Evolutionary conservation across 1,284 basidiomycete genomes (phyloP).

Genomic region (Neonothopanus nambi): DNA sequence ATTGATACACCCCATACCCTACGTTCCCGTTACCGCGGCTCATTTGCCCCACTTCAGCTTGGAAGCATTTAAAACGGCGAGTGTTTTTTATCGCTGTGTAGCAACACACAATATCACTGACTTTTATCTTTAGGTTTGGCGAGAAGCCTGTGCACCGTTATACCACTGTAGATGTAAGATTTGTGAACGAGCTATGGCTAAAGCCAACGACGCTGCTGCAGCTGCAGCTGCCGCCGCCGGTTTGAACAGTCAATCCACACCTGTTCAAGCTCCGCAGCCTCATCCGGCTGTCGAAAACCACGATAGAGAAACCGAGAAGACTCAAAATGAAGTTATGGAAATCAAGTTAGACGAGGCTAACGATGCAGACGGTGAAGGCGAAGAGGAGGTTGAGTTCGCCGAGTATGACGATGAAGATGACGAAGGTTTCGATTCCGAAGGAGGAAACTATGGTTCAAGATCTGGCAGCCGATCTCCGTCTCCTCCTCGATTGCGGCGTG

Average conservation of each 20-base stretch:
- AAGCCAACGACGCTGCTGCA: constrained; percentile 38
- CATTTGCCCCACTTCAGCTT: constrained; percentile 61
- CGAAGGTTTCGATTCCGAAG: constrained; percentile 11
- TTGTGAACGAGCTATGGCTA: constrained; percentile 62
- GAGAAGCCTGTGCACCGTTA: constrained; percentile 67
- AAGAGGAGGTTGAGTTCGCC: constrained; percentile 27
- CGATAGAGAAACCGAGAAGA: background rate
- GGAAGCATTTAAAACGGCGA: constrained; percentile 56
- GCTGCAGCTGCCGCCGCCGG: constrained; percentile 15
- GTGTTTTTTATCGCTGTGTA: constrained; percentile 27
- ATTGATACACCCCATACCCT: constrained; percentile 63
- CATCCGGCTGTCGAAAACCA: background rate
- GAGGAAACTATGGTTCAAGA: constrained; percentile 1
- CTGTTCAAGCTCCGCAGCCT: background rate
- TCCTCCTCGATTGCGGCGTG: constrained; percentile 1
- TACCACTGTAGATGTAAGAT: constrained; percentile 72
- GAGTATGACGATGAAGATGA: constrained; percentile 29
- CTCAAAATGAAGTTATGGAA: constrained; percentile 15
- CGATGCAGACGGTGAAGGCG: constrained; percentile 25
- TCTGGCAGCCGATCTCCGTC: constrained; percentile 5
- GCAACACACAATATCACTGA: background rate
- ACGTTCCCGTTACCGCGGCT: constrained; percentile 59
- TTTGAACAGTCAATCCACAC: background rate
- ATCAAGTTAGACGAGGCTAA: constrained; percentile 21
- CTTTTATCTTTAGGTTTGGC: constrained; percentile 52